Evolutionary conservation across 176 grass and related monocot species (phyloP), one percentile per base, ranked within the genome.

Genomic region (Aegilops umbellulata): DNA sequence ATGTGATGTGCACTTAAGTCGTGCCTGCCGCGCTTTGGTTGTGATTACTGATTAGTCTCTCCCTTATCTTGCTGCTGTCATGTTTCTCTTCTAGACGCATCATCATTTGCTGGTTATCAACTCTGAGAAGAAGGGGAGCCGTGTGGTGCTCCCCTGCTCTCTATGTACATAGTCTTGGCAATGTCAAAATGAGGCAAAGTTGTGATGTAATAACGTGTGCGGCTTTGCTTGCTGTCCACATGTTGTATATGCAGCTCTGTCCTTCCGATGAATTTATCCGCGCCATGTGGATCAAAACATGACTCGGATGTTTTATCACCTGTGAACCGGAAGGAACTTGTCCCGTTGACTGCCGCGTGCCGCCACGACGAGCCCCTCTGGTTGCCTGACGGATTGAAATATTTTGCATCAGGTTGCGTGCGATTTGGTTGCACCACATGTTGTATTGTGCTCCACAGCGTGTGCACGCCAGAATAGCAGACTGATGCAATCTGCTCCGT

Each of bases 71-170:
- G 16, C 1, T 23, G 16, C 3, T 61, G 5, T 35, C 25, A 31
- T 49, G 36, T 30, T 63, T 60, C 6, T 64, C 19, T 15, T 66
- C 27, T 9, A 8, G 19, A 46, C 44, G 66, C 34, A 30, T 61
- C 34, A 30, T 61, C 7, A 55, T 39, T 74, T 25, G 16, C 15
- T 47, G 3, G 25, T 47, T 64, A 62, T 39, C 39, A 23, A 6
- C 17, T 77, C 38, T 36, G 65, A 23, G 22, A 61, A 30, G 64
- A 62, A 32, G 74, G 23, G 65, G 65, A 84, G 41, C 20, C 80
- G 74, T 76, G 85, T 51, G 44, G 80, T 80, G 60, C 58, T 87
- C 49, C n/a, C n/a, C n/a, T n/a, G n/a, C n/a, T 83, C 15, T 51
- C 3, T 25, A 72, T 41, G 13, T 7, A 19, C 51, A n/a, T 19